Evolutionary conservation across 345 rosid species (phyloP).

Genomic region (Cardamine resedifolia): DNA sequence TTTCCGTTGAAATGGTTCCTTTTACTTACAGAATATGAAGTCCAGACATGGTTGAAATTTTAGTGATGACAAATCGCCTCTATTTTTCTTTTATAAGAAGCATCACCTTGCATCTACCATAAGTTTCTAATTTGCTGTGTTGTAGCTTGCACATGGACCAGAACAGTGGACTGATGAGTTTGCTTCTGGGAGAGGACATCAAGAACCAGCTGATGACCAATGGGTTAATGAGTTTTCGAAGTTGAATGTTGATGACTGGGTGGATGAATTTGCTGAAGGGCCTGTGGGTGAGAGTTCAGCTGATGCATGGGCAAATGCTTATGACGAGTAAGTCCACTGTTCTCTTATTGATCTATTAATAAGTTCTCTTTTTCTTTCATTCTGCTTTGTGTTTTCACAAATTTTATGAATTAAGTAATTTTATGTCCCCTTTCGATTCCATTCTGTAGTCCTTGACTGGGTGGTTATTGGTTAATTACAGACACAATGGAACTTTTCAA

Average conservation of each 20-base stretch:
- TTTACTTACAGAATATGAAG: conserved; percentile 18
- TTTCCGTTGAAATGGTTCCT: conserved; percentile 2
- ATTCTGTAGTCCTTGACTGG: not conserved
- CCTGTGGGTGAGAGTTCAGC: conserved; percentile 59
- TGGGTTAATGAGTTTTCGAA: conserved; percentile 99
- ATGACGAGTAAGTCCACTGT: conserved; percentile 78
- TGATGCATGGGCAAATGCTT: conserved; percentile 89
- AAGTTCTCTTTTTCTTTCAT: not conserved
- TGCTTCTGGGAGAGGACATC: conserved; percentile 56
- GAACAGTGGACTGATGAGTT: conserved; percentile 89
- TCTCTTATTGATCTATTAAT: conserved; percentile 1
- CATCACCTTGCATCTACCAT: conserved; percentile 23
- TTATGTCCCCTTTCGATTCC: conserved; percentile 2
- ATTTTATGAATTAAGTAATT: conserved; percentile 1
- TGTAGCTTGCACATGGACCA: conserved; percentile 56
- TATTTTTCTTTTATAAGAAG: conserved; percentile 2
- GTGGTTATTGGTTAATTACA: not conserved
- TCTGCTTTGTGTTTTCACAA: conserved; percentile 4
- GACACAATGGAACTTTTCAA: not conserved
- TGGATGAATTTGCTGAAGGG: conserved; percentile 87
- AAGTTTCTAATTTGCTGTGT: conserved; percentile 32
- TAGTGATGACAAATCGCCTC: not conserved
- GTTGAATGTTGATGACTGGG: conserved; percentile 90
- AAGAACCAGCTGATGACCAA: conserved; percentile 62
- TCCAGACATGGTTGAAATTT: not conserved